Conservation (phyloP, 345 rosid genomes). For the Erysimum cheiranthoides region DNA sequence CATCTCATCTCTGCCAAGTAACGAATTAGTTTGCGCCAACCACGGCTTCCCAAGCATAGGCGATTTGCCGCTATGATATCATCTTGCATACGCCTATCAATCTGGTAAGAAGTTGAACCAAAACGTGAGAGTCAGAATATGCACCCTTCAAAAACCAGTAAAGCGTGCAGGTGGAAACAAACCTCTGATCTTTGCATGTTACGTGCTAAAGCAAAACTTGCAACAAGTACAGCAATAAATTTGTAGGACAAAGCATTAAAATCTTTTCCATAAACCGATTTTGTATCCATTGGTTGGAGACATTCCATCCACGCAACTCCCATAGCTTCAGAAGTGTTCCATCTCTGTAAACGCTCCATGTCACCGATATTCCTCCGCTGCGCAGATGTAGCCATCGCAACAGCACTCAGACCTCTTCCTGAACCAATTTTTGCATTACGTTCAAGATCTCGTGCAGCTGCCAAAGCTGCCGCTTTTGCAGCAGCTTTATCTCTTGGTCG, state of each 20-base stretch:
- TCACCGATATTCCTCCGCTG: slow-evolving; percentile 90
- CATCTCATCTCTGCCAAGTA: slow-evolving; percentile 84
- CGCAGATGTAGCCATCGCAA: slow-evolving; percentile 99
- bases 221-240: slow-evolving; percentile 92
- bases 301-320: slow-evolving; percentile 99
- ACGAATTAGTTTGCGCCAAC: slow-evolving; percentile 93
- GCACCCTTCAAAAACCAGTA: slow-evolving; percentile 22
- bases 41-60: slow-evolving; percentile 68
- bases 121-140: slow-evolving; percentile 24
- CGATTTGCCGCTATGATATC: slow-evolving; percentile 65
- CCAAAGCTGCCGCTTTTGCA: slow-evolving; percentile 98
- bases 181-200: slow-evolving; percentile 99
- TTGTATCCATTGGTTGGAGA: slow-evolving; percentile 88
- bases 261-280: slow-evolving; percentile 97
- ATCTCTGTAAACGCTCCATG: slow-evolving; percentile 89
- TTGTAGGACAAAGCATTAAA: slow-evolving; percentile 95
- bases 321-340: slow-evolving; percentile 98
- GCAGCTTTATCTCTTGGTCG: slow-evolving; percentile 93
- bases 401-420: slow-evolving; percentile 99
- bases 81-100: slow-evolving; percentile 92
- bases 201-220: slow-evolving; percentile 98
- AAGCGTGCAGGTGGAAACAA: slow-evolving; percentile 39
- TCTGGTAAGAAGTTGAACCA: slow-evolving; percentile 54
- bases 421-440: slow-evolving; percentile 98
- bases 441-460: slow-evolving; percentile 99